A percentile compares a stretch with the other conserved stretches of the same genome.
Conservation (phyloP, 1,139 yeast species). For the Pichia terricola region DNA sequence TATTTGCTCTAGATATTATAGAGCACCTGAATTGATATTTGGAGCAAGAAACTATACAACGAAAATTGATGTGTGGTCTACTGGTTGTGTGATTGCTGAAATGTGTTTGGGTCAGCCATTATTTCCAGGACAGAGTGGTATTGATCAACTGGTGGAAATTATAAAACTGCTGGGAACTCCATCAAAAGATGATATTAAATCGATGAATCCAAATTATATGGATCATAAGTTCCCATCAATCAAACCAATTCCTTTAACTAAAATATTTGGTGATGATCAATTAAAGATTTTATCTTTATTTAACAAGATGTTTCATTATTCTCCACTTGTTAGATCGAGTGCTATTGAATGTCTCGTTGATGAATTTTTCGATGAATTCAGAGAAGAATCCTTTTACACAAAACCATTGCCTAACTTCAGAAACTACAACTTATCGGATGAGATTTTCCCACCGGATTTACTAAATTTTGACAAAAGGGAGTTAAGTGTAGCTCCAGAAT, state of each 20-base stretch:
- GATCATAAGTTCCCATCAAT: slow-evolving; percentile 96
- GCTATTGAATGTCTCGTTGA: slow-evolving; percentile 63
- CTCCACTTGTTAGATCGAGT: slow-evolving; percentile 61
- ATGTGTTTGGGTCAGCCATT: slow-evolving; percentile 89
- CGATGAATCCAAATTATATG: slow-evolving; percentile 96
- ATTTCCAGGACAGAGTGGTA: slow-evolving; percentile 96
- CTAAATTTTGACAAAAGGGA: slow-evolving; percentile 24
- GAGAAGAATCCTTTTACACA: slow-evolving; percentile 35
- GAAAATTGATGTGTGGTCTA: slow-evolving; percentile 95
- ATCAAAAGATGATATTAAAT: slow-evolving; percentile 78
- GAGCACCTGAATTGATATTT: slow-evolving; percentile 87
- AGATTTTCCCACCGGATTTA: slow-evolving; percentile 20
- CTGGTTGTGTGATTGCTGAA: slow-evolving; percentile 98
- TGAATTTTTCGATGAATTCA: slow-evolving; percentile 69
- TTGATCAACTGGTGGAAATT: slow-evolving; percentile 93
- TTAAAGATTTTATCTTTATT: slow-evolving; percentile 58
- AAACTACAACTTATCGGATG: slow-evolving; percentile 16
- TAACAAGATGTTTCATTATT: slow-evolving; percentile 56
- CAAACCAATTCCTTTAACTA: slow-evolving; percentile 80
- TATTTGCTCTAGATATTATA: slow-evolving; percentile 90
- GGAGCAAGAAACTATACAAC: slow-evolving; percentile 64
- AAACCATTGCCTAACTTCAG: slow-evolving; percentile 22
- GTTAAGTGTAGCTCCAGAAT: slow-evolving; percentile 20
- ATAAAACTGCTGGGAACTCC: slow-evolving; percentile 96
- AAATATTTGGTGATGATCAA: slow-evolving; percentile 64